Conservation (phyloP, 2,329 filamentous ascomycete genomes). For the Apiospora koreana region DNA sequence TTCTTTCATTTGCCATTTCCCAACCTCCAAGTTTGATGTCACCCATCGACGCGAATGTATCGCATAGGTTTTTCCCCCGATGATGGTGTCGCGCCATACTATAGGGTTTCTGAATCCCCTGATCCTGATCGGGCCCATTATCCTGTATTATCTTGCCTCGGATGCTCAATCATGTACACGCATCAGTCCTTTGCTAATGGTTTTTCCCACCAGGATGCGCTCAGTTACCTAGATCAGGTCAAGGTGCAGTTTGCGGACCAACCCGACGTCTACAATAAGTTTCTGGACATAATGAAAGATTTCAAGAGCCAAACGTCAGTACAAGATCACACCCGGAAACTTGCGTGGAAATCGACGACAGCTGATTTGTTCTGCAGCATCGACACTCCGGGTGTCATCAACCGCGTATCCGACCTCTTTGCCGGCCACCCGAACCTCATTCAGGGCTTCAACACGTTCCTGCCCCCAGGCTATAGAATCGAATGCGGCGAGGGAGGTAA, state of each 20-base stretch:
- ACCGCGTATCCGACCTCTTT: conserved; percentile 92
- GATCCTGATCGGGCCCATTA: neutral
- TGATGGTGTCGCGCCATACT: neutral
- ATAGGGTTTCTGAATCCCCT: too few species aligned
- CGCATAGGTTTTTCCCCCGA: neutral
- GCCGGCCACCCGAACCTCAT: conserved; percentile 94
- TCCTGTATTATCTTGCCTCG: neutral
- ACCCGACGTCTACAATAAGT: conserved; percentile 95
- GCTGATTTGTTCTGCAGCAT: conserved; percentile 55
- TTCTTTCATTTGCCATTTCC: neutral
- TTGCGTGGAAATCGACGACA: conserved; percentile 13
- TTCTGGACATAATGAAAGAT: conserved; percentile 99
- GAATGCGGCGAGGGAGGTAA: conserved; percentile 94
- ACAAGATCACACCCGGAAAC: conserved; percentile 11
- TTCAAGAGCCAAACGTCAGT: conserved; percentile 95
- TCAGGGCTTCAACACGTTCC: conserved; percentile 96
- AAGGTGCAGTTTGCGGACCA: conserved; percentile 98
- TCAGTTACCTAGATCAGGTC: conserved; percentile 96
- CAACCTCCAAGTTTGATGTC: neutral
- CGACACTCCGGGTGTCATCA: conserved; percentile 96
- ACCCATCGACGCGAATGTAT: neutral
- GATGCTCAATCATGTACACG: neutral
- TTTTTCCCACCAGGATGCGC: conserved; percentile 57
- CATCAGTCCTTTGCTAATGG: conserved; percentile 19
- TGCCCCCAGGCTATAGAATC: conserved; percentile 93